These are phyloP conservation scores for Trichocomaceae sp. DNA, from an alignment of 2,329 filamentous ascomycete genomes.

Conservation along the genomic window DNA sequence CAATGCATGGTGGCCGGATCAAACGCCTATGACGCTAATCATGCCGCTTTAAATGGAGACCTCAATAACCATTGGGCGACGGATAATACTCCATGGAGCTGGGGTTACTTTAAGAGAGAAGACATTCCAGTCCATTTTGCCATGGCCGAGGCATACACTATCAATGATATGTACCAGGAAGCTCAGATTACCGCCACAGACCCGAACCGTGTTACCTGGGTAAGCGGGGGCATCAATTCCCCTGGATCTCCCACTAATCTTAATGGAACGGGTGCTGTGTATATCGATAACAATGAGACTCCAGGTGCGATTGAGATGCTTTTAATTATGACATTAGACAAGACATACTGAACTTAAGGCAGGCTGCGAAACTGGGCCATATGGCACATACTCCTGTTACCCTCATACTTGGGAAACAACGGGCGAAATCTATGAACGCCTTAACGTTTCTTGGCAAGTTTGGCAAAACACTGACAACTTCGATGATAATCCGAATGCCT, in stretches of 20 bases:
- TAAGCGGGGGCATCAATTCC: slow-evolving; percentile 48
- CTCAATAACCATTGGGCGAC: slow-evolving; percentile 50
- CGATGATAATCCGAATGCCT: slow-evolving; percentile 50
- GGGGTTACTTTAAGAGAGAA: slow-evolving; percentile 46
- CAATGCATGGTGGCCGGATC: slow-evolving; percentile 50
- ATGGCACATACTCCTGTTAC: slow-evolving; percentile 39
- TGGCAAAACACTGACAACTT: slow-evolving; percentile 49
- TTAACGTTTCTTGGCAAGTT: slow-evolving; percentile 46
- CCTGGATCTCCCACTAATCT: slow-evolving; percentile 41
- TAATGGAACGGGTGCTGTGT: slow-evolving; percentile 39
- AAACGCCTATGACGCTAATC: slow-evolving; percentile 49
- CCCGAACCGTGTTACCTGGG: slow-evolving; percentile 48
- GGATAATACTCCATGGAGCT: slow-evolving; percentile 50
- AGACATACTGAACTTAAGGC: background rate
- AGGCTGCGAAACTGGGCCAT: slow-evolving; percentile 8
- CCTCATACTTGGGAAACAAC: slow-evolving; percentile 50
- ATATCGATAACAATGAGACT: slow-evolving; percentile 47
- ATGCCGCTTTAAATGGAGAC: slow-evolving; percentile 46
- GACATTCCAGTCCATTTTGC: slow-evolving; percentile 52
- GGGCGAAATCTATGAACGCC: slow-evolving; percentile 44
- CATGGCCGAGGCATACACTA: slow-evolving; percentile 49
- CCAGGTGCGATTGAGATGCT: slow-evolving; percentile 28
- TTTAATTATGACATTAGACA: background rate
- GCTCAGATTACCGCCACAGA: slow-evolving; percentile 45
- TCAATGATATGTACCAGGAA: slow-evolving; percentile 55